A percentile compares a stretch with the other conserved stretches of the same genome.
Evolutionary conservation across 2,329 filamentous ascomycete species (phyloP).

Genomic region (Westerdykella aurantiaca): DNA sequence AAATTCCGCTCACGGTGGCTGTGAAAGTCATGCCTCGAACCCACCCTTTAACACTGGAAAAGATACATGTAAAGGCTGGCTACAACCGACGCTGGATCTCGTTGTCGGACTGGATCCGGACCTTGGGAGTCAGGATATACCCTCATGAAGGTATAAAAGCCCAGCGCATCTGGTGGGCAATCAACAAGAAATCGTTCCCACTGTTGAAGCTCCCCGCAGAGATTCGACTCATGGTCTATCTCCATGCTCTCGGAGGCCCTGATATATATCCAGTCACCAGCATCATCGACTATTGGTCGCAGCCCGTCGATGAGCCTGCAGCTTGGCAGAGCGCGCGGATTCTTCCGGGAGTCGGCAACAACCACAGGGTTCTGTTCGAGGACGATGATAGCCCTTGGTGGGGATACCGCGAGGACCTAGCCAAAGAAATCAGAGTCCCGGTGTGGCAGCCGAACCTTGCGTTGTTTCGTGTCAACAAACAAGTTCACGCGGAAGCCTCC

Average conservation of each 20-base stretch:
- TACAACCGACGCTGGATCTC: background rate
- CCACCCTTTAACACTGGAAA: background rate
- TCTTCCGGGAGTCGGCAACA: background rate
- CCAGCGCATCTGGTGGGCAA: background rate
- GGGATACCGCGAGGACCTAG: background rate
- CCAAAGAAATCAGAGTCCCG: background rate
- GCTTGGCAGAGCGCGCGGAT: background rate
- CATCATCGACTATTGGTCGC: background rate
- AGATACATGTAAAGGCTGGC: slow-evolving; percentile 1
- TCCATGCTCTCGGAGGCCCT: background rate
- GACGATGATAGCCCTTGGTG: background rate
- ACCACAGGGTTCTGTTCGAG: background rate
- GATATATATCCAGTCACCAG: background rate
- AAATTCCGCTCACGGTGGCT: background rate
- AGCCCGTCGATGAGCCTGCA: background rate
- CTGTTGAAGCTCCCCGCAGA: slow-evolving; percentile 3
- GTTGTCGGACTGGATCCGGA: background rate
- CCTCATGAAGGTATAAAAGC: background rate
- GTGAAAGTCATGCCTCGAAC: background rate
- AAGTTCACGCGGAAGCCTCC: slow-evolving; percentile 1
- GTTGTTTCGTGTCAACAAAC: slow-evolving; percentile 2
- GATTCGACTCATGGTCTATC: slow-evolving; percentile 3
- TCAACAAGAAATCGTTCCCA: slow-evolving; percentile 1
- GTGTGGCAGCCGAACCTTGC: too few relatives aligned
- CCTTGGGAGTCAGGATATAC: background rate